These are phyloP conservation scores for Metschnikowia corniflorae DNA, from an alignment of 805 yeast genomes.

Conservation along the genomic window DNA sequence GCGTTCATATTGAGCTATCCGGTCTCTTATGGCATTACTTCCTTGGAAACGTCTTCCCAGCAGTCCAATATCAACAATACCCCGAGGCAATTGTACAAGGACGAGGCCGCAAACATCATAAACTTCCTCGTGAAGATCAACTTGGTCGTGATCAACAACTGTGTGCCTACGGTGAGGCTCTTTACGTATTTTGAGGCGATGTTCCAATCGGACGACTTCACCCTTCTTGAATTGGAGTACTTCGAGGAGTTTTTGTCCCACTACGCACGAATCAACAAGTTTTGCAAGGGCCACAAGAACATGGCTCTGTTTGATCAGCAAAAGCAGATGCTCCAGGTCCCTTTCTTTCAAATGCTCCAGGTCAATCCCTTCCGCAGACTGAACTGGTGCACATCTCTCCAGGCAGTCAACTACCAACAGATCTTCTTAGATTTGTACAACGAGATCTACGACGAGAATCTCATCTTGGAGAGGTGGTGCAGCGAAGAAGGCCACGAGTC, in stretches of 20 bases:
- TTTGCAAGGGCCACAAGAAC: conserved; percentile 5
- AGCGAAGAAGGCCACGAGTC: conserved; percentile 10
- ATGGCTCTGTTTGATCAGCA: conserved; percentile 11
- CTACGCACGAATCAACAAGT: conserved; percentile 10
- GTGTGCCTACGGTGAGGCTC: conserved; percentile 22
- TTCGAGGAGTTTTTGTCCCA: conserved; percentile 16
- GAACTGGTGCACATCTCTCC: conserved; percentile 16
- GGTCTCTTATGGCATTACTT: conserved; percentile 1
- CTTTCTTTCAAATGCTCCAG: conserved; percentile 10
- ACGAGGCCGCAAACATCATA: conserved; percentile 7
- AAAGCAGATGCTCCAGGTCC: conserved; percentile 9
- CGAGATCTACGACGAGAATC: conserved; percentile 14
- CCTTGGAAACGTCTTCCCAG: background rate
- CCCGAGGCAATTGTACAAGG: conserved; percentile 9
- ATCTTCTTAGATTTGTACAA: conserved; percentile 16
- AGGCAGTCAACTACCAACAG: conserved; percentile 17
- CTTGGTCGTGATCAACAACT: conserved; percentile 14
- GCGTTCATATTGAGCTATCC: conserved; percentile 4
- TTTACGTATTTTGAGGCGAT: conserved; percentile 32
- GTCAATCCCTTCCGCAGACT: conserved; percentile 7
- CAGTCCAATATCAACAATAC: conserved; percentile 9
- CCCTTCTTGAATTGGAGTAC: conserved; percentile 14
- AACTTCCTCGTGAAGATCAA: conserved; percentile 12
- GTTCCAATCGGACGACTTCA: conserved; percentile 7
- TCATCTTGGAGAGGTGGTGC: conserved; percentile 10